Conservation (phyloP, 2,329 filamentous ascomycete genomes). For the Pyricularia grisea region DNA sequence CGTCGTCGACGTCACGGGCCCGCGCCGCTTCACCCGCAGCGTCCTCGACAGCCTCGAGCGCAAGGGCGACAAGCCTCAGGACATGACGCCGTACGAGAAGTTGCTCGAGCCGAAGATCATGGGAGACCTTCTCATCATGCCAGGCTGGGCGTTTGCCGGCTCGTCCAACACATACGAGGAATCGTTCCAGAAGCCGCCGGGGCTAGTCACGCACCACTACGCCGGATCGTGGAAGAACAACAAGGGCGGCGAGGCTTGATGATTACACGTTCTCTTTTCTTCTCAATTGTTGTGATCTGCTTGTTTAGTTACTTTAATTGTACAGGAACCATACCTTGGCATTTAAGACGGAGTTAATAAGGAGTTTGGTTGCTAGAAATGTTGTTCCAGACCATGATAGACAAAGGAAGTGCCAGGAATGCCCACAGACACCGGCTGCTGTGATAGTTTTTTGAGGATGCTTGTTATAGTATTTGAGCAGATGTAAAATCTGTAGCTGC, state of each 20-base stretch:
- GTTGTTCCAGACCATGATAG: not conserved
- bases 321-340: not conserved
- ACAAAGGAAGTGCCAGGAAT: not conserved
- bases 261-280: not conserved
- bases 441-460: not conserved
- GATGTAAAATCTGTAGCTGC: not conserved
- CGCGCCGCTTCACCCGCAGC: conserved; percentile 18
- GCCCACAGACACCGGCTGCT: not conserved
- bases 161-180: conserved; percentile 1
- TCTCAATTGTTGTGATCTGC: not conserved
- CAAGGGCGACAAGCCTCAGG: not conserved
- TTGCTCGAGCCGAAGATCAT: conserved; percentile 6
- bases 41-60: conserved; percentile 13
- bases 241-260: conserved; percentile 3
- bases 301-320: not conserved
- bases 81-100: not conserved
- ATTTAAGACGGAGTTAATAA: not conserved
- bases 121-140: conserved; percentile 7
- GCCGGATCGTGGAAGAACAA: conserved; percentile 5
- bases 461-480: not conserved
- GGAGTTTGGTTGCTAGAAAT: not conserved
- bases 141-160: conserved; percentile 6
- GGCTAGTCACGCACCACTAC: conserved; percentile 3
- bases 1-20: conserved; percentile 17
- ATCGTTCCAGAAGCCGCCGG: not conserved